phyloP scores from a whole-genome alignment of 2,329 filamentous ascomycete genomes.

The Botrytis pseudocinerea region DNA sequence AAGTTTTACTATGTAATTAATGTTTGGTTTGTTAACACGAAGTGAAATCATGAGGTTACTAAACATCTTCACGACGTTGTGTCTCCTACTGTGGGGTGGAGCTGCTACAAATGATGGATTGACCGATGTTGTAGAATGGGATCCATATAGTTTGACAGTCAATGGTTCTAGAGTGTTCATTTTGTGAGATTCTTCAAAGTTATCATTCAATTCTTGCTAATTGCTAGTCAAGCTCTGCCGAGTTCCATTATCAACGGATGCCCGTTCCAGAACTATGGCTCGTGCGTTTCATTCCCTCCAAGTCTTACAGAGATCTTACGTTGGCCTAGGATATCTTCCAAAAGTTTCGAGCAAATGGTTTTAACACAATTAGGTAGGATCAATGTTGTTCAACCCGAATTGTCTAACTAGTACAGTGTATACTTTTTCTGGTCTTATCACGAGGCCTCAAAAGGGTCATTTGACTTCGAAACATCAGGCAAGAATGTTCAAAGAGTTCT shows the following conservation, averaged over 20 bases:
- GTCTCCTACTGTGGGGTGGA: conserved; percentile 33
- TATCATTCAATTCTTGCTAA: neutral
- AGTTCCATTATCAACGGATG: conserved; percentile 56
- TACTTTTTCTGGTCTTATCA: conserved; percentile 56
- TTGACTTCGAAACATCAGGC: conserved; percentile 52
- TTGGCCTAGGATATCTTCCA: conserved; percentile 51
- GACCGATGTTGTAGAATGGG: conserved; percentile 51
- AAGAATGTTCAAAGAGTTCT: conserved; percentile 54
- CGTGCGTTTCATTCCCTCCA: conserved; percentile 30
- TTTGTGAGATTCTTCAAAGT: conserved; percentile 38
- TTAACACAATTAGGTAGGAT: conserved; percentile 50
- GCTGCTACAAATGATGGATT: conserved; percentile 45
- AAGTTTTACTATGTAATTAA: neutral
- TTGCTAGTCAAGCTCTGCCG: conserved; percentile 37
- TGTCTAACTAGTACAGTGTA: conserved; percentile 37
- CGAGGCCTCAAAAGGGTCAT: conserved; percentile 46
- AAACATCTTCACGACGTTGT: conserved; percentile 33
- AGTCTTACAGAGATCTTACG: conserved; percentile 31
- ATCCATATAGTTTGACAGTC: conserved; percentile 52
- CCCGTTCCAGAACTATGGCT: conserved; percentile 55
- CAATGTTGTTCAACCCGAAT: neutral
- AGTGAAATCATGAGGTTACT: conserved; percentile 32
- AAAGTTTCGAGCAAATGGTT: conserved; percentile 54
- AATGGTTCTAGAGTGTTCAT: conserved; percentile 52
- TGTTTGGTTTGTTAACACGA: neutral